Percentiles rank a stretch among this genome's conserved stretches.
phyloP scores from a whole-genome alignment of 768 basidiomycete species.

The Mycena amicta region DNA sequence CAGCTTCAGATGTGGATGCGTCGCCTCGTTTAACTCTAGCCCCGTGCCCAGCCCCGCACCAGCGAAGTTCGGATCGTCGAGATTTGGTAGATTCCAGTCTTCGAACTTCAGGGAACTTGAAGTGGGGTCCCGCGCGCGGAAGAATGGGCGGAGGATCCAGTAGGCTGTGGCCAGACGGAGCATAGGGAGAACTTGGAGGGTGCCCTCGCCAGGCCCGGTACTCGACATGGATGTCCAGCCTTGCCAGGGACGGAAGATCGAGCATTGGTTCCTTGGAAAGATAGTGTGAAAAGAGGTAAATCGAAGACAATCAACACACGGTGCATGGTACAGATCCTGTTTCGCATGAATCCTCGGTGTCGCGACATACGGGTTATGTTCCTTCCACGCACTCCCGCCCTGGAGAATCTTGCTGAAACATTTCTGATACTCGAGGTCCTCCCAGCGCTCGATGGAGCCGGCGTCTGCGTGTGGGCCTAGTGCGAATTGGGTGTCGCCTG shows the following conservation, averaged over 20 bases:
- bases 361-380: slow-evolving; percentile 55
- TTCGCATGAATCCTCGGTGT: slow-evolving; percentile 49
- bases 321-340: slow-evolving; percentile 63
- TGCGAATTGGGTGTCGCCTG: slow-evolving; percentile 69
- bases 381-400: slow-evolving; percentile 45
- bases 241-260: slow-evolving; percentile 60
- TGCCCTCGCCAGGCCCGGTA: slow-evolving; percentile 63
- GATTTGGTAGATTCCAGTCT: slow-evolving; percentile 58
- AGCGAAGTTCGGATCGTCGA: slow-evolving; percentile 52
- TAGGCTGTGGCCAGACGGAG: slow-evolving; percentile 60
- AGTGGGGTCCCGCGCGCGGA: slow-evolving; percentile 39
- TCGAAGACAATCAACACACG: slow-evolving; percentile 37
- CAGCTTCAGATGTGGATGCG: slow-evolving; percentile 67
- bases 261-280: slow-evolving; percentile 47
- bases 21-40: slow-evolving; percentile 55
- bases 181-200: slow-evolving; percentile 62
- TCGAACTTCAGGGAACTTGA: slow-evolving; percentile 39
- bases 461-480: slow-evolving; percentile 64
- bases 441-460: slow-evolving; percentile 59
- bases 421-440: slow-evolving; percentile 44
- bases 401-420: slow-evolving; percentile 48
- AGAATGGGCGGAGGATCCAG: slow-evolving; percentile 67
- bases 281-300: slow-evolving; percentile 11
- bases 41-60: slow-evolving; percentile 55
- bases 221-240: slow-evolving; percentile 57